A percentile compares a stretch with the other conserved stretches of the same genome.
Conservation (phyloP, 768 basidiomycete genomes). For the Hericium rajendrae region DNA sequence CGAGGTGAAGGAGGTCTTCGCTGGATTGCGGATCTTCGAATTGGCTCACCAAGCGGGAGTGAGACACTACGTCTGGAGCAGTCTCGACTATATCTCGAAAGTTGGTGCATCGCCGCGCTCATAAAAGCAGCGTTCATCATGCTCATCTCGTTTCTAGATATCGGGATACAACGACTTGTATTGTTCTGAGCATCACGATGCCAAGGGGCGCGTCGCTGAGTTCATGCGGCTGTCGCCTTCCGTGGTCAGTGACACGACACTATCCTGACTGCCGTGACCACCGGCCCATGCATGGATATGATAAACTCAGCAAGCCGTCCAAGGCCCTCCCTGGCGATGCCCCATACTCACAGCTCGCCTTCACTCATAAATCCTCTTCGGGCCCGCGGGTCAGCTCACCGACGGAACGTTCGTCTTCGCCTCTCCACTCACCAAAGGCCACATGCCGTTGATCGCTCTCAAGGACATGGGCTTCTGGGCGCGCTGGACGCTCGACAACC, state of each 20-base stretch:
- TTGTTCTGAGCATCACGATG: constrained; percentile 28
- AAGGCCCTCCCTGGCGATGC: too few species aligned
- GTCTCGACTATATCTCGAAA: constrained; percentile 28
- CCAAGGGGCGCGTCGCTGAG: constrained; percentile 28
- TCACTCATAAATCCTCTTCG: constrained; percentile 10
- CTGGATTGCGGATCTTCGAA: constrained; percentile 31
- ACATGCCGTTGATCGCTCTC: constrained; percentile 19
- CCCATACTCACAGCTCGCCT: not conserved
- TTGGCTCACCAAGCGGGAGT: constrained; percentile 22
- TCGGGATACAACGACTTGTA: constrained; percentile 18
- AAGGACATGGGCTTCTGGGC: constrained; percentile 21
- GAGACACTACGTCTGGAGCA: constrained; percentile 31
- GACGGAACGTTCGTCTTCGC: constrained; percentile 22
- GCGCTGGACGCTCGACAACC: constrained; percentile 20
- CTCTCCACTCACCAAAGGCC: constrained; percentile 15
- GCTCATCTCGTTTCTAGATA: constrained; percentile 12
- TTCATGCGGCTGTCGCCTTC: constrained; percentile 26
- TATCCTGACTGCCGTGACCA: constrained; percentile 27
- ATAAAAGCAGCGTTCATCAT: too few species aligned
- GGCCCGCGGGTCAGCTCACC: constrained; percentile 14
- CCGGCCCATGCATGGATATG: constrained; percentile 32
- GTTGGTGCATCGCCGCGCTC: constrained; percentile 8
- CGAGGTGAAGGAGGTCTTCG: constrained; percentile 24
- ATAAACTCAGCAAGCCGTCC: constrained; percentile 21
- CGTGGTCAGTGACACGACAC: constrained; percentile 17